These are phyloP conservation scores for Dictyostelium capitatum DNA, from an alignment of 78 protist genomes.

Conservation along the genomic window DNA sequence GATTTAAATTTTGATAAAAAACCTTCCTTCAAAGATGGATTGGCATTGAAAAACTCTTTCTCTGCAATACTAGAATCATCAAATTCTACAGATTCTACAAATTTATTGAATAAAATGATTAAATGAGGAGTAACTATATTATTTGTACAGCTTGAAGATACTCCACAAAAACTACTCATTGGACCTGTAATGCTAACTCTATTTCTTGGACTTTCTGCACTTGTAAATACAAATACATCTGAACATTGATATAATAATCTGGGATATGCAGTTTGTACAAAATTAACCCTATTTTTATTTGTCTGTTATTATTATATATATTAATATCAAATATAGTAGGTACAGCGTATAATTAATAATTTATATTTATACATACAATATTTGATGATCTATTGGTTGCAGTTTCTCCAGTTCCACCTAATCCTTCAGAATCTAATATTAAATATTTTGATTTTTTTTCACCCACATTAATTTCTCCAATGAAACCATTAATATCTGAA, in stretches of 20 bases:
- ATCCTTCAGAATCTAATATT: neutral
- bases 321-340: neutral
- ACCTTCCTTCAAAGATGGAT: neutral
- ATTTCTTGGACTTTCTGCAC: too few species aligned
- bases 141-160: neutral
- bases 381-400: too few species aligned
- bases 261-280: constrained; percentile 24
- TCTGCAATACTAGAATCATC: neutral
- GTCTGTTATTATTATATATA: too few species aligned
- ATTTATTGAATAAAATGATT: neutral
- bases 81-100: neutral
- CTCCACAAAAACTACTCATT: neutral
- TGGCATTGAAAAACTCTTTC: neutral
- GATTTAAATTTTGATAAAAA: neutral
- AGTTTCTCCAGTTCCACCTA: neutral
- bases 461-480: neutral
- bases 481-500: neutral
- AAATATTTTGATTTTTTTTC: neutral
- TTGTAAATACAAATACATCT: constrained; percentile 32
- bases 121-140: neutral
- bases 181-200: too few species aligned
- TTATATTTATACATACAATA: too few species aligned
- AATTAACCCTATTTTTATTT: too few species aligned
- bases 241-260: constrained; percentile 6
- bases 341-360: too few species aligned